These are phyloP conservation scores for Daedaleopsis sinensis DNA, from an alignment of 768 basidiomycete genomes.

Conservation along the genomic window DNA sequence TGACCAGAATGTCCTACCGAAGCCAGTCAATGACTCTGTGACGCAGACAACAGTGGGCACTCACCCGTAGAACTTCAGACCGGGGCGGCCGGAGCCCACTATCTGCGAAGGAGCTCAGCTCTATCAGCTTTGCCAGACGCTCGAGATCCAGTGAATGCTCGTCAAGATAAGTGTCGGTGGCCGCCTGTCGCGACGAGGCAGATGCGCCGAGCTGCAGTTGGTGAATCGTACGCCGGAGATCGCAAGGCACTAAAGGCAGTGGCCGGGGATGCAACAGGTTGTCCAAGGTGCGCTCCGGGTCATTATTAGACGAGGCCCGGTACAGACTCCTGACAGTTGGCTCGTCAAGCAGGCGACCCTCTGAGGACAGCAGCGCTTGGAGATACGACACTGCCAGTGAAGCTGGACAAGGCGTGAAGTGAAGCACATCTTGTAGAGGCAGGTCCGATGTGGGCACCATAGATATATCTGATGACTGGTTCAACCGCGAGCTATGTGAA, in stretches of 20 bases:
- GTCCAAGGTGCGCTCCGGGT: neutral
- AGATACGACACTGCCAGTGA: conserved; percentile 27
- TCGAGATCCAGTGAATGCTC: neutral
- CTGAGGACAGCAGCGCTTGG: conserved; percentile 20
- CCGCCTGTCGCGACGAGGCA: neutral
- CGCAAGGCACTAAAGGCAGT: neutral
- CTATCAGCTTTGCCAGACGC: neutral
- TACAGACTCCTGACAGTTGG: conserved; percentile 2
- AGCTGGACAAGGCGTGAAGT: conserved; percentile 48
- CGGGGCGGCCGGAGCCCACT: conserved; percentile 9
- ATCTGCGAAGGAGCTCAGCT: conserved; percentile 8
- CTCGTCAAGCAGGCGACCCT: conserved; percentile 12
- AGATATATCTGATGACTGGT: conserved; percentile 56
- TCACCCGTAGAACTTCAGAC: conserved; percentile 9
- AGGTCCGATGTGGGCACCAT: conserved; percentile 74
- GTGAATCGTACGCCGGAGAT: conserved; percentile 16
- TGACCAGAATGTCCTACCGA: conserved; percentile 16
- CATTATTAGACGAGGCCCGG: neutral
- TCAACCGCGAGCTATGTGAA: neutral
- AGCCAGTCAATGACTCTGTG: neutral
- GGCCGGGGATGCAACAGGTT: neutral
- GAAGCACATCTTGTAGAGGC: conserved; percentile 72
- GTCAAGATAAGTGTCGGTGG: neutral
- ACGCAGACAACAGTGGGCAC: neutral
- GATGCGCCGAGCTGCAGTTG: conserved; percentile 16